Conservation (phyloP, 2,329 filamentous ascomycete genomes). For the Xylariales sp. region DNA sequence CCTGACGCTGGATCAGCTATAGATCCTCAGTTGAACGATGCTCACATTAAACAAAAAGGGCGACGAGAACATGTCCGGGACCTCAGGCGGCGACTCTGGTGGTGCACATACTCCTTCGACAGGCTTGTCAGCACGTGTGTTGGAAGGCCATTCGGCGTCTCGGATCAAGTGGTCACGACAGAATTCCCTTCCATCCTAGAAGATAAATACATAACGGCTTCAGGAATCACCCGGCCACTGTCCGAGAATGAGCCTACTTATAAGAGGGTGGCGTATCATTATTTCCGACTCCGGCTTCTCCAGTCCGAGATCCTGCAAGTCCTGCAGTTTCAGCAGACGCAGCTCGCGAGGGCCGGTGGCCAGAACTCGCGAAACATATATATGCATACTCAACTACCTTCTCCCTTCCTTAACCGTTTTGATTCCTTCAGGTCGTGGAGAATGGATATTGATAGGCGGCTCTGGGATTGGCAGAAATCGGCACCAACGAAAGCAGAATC, state of each 20-base stretch:
- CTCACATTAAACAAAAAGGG: slow-evolving; percentile 51
- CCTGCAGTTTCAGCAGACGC: slow-evolving; percentile 84
- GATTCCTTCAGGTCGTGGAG: slow-evolving; percentile 86
- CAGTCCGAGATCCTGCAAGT: slow-evolving; percentile 96
- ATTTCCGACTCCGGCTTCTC: slow-evolving; percentile 79
- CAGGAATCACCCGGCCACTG: slow-evolving; percentile 63
- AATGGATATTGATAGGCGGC: slow-evolving; percentile 74
- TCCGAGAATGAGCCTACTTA: slow-evolving; percentile 66
- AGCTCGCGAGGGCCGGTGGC: slow-evolving; percentile 64
- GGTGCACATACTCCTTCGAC: slow-evolving; percentile 94
- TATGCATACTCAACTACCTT: slow-evolving; percentile 74
- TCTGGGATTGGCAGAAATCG: slow-evolving; percentile 81
- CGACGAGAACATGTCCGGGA: slow-evolving; percentile 82
- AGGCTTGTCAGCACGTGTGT: slow-evolving; percentile 93
- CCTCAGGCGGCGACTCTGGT: slow-evolving; percentile 83
- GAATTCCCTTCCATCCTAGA: slow-evolving; percentile 88
- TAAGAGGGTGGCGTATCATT: slow-evolving; percentile 87
- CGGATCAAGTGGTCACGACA: slow-evolving; percentile 93
- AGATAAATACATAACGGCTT: slow-evolving; percentile 79
- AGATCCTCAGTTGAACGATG: slow-evolving; percentile 17
- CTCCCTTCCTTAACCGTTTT: slow-evolving; percentile 79
- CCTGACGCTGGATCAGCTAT: background rate
- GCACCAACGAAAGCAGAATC: slow-evolving; percentile 75
- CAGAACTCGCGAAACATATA: slow-evolving; percentile 63
- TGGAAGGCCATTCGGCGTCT: slow-evolving; percentile 86